A percentile compares a stretch with the other conserved stretches of the same genome.
Evolutionary conservation across 2,329 filamentous ascomycete species (phyloP).

Genomic region (Didymellaceae sp.): DNA sequence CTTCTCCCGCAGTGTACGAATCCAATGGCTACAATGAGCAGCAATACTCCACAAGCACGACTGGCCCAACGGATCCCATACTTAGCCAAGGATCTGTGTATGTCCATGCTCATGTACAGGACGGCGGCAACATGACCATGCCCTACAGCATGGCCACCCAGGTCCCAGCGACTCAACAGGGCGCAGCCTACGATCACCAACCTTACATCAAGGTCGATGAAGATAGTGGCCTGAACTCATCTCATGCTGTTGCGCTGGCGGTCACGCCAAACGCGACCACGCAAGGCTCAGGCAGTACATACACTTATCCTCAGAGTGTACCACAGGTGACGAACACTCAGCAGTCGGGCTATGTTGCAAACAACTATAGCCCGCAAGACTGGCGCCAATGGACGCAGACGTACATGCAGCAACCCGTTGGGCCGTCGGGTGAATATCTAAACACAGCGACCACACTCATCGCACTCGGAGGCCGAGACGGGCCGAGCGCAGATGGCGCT

Average conservation of each 20-base stretch:
- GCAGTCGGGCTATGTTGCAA: conserved; percentile 33
- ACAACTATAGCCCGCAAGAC: conserved; percentile 35
- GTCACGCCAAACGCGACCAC: conserved; percentile 31
- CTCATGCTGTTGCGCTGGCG: conserved; percentile 40
- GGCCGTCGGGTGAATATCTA: conserved; percentile 43
- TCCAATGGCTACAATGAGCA: conserved; percentile 31
- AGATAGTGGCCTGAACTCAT: conserved; percentile 35
- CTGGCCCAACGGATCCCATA: conserved; percentile 27
- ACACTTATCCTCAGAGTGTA: conserved; percentile 32
- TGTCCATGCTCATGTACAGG: conserved; percentile 29
- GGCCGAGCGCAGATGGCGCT: conserved; percentile 25
- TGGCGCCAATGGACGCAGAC: conserved; percentile 48
- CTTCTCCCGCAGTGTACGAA: conserved; percentile 29
- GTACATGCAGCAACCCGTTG: conserved; percentile 36
- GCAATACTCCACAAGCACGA: conserved; percentile 30
- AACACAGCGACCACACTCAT: conserved; percentile 50
- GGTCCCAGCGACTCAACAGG: conserved; percentile 32
- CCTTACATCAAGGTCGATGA: conserved; percentile 35
- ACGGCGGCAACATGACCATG: conserved; percentile 20
- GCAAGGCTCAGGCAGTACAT: conserved; percentile 31
- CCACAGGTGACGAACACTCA: conserved; percentile 27
- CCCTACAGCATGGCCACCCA: conserved; percentile 37
- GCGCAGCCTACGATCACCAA: conserved; percentile 35
- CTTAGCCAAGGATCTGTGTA: conserved; percentile 25
- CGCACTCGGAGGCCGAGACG: conserved; percentile 44